phyloP scores from a whole-genome alignment of 768 basidiomycete genomes.

The Cystobasidium onofrii region DNA sequence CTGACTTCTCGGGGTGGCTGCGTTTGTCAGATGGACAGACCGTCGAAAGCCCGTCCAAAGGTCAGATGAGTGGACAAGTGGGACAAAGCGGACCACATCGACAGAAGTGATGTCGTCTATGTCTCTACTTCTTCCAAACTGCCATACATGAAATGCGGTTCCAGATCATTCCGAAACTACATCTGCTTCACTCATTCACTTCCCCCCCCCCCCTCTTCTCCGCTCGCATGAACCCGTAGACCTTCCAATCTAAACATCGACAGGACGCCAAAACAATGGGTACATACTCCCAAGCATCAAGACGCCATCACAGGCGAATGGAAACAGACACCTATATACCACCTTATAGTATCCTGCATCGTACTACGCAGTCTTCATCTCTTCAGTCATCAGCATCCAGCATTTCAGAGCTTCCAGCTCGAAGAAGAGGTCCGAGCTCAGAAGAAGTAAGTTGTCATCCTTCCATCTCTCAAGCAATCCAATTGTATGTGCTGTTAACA shows the following conservation, averaged over 20 bases:
- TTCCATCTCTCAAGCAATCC: no score
- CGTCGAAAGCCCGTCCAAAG: no score
- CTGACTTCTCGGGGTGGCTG: no score
- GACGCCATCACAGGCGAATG: background rate
- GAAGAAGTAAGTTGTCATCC: background rate
- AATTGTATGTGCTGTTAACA: no score
- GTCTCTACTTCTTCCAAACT: no score
- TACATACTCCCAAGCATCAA: background rate
- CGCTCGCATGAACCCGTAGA: background rate
- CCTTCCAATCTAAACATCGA: background rate
- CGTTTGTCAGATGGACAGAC: no score
- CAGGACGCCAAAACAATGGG: background rate
- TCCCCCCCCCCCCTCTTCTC: background rate
- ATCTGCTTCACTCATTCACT: background rate
- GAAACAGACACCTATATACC: background rate
- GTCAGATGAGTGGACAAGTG: no score
- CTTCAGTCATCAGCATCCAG: background rate
- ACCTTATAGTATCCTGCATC: background rate
- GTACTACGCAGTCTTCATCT: background rate
- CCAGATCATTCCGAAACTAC: no score
- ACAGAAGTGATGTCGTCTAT: no score
- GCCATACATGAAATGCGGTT: no score
- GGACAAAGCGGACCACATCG: no score
- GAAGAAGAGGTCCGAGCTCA: background rate
- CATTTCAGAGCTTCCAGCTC: background rate